Conservation (phyloP, 1,139 yeast genomes). For the Yamadazyma oceani region DNA sequence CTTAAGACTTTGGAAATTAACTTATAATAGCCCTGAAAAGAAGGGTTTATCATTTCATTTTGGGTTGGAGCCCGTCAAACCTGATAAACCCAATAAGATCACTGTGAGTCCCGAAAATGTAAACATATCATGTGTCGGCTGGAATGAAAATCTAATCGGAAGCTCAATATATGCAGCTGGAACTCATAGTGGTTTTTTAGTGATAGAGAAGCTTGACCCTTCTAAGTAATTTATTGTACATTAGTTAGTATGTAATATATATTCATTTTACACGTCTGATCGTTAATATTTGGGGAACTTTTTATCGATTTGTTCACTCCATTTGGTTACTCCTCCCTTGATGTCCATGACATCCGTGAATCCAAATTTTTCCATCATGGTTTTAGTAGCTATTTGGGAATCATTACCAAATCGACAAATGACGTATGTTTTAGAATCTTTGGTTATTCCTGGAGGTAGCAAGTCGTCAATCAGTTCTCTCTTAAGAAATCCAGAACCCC, state of each 20-base stretch:
- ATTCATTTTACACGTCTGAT: too few relatives aligned
- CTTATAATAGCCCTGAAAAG: constrained; percentile 15
- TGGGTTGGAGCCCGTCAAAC: constrained; percentile 26
- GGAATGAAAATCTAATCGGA: constrained; percentile 56
- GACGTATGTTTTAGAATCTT: constrained; percentile 36
- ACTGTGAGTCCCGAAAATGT: constrained; percentile 55
- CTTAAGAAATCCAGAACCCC: constrained; percentile 47
- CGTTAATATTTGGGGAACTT: constrained; percentile 65
- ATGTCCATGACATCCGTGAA: constrained; percentile 60
- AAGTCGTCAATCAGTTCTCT: constrained; percentile 23
- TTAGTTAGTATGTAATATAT: too few relatives aligned
- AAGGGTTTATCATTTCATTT: neutral
- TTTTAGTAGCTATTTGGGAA: constrained; percentile 72
- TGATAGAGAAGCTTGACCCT: constrained; percentile 54
- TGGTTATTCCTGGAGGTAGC: constrained; percentile 23
- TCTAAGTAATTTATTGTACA: neutral
- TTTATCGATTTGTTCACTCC: constrained; percentile 65
- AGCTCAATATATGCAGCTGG: constrained; percentile 70
- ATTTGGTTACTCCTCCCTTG: constrained; percentile 72
- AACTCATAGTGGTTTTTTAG: constrained; percentile 62
- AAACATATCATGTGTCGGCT: constrained; percentile 52
- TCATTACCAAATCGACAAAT: constrained; percentile 91
- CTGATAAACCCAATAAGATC: constrained; percentile 30
- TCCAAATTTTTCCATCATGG: constrained; percentile 51
- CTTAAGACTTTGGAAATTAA: constrained; percentile 37